Percentiles rank a stretch among this genome's conserved stretches.
These are phyloP conservation scores for Fusarium begoniae DNA, from an alignment of 2,329 filamentous ascomycete species.

Conservation along the genomic window DNA sequence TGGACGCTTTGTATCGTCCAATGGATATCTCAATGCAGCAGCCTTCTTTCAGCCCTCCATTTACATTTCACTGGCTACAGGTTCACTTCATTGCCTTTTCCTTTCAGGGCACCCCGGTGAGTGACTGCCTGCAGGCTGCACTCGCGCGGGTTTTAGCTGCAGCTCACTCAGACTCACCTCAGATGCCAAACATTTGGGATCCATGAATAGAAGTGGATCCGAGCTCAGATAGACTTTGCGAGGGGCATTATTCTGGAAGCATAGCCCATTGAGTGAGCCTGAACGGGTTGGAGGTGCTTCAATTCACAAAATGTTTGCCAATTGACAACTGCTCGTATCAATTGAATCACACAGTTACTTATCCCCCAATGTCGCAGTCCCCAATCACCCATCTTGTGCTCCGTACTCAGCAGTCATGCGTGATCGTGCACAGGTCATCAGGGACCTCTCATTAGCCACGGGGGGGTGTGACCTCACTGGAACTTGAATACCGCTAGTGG, in stretches of 20 bases:
- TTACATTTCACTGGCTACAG: slow-evolving; percentile 26
- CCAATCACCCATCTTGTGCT: slow-evolving; percentile 1
- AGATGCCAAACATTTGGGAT: slow-evolving; percentile 9
- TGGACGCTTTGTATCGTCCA: slow-evolving; percentile 12
- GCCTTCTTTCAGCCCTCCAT: slow-evolving; percentile 20
- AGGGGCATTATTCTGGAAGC: background rate
- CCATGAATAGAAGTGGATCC: slow-evolving; percentile 1
- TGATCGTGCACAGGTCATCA: slow-evolving; percentile 33
- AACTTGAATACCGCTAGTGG: background rate
- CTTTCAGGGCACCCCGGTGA: slow-evolving; percentile 10
- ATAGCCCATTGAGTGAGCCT: background rate
- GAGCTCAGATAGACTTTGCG: slow-evolving; percentile 8
- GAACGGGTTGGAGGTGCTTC: background rate
- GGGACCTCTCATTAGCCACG: slow-evolving; percentile 29
- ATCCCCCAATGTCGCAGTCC: background rate
- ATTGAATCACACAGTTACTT: background rate
- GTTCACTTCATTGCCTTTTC: background rate
- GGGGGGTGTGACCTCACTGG: slow-evolving; percentile 23
- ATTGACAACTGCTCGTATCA: background rate
- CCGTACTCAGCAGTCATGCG: slow-evolving; percentile 28
- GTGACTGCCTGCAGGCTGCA: slow-evolving; percentile 33
- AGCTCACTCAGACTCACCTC: slow-evolving; percentile 18
- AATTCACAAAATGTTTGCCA: background rate
- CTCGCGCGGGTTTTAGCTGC: slow-evolving; percentile 27
- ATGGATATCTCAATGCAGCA: background rate